These are phyloP conservation scores for Coemansia sp. DNA, from an alignment of 192 early-diverging fungal species.

Conservation along the genomic window DNA sequence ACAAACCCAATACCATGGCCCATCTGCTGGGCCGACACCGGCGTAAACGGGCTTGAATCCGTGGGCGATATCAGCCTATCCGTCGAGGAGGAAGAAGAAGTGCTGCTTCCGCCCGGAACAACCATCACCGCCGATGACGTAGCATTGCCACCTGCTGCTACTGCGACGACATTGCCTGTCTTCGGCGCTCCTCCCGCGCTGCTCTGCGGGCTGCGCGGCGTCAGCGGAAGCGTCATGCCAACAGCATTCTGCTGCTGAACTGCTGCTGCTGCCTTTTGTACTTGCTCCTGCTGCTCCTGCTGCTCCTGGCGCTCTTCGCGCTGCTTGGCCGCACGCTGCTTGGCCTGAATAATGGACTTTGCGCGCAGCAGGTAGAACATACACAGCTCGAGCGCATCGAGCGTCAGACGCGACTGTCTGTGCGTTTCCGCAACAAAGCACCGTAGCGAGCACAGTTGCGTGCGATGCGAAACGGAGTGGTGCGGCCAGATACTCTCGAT, in stretches of 20 bases:
- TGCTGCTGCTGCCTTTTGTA: neutral
- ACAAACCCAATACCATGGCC: slow-evolving; percentile 19
- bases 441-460: slow-evolving; percentile 51
- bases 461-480: slow-evolving; percentile 51
- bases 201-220: slow-evolving; percentile 12
- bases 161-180: neutral
- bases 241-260: slow-evolving; percentile 9
- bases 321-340: slow-evolving; percentile 33
- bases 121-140: slow-evolving; percentile 7
- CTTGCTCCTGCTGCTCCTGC: slow-evolving; percentile 9
- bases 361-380: slow-evolving; percentile 53
- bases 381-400: slow-evolving; percentile 48
- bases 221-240: slow-evolving; percentile 28
- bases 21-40: slow-evolving; percentile 18
- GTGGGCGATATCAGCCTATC: slow-evolving; percentile 23
- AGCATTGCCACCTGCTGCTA: neutral
- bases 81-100: neutral
- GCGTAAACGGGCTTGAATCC: slow-evolving; percentile 33
- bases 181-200: neutral
- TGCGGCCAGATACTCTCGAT: slow-evolving; percentile 57
- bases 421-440: slow-evolving; percentile 56
- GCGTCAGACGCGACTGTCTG: slow-evolving; percentile 44
- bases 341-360: slow-evolving; percentile 49
- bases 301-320: slow-evolving; percentile 33
- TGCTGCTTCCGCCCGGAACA: slow-evolving; percentile 9